Percentiles rank a stretch among this genome's conserved stretches.
Evolutionary conservation across 768 basidiomycete genomes (phyloP).

Genomic region (Lactarius pseudohatsudake): DNA sequence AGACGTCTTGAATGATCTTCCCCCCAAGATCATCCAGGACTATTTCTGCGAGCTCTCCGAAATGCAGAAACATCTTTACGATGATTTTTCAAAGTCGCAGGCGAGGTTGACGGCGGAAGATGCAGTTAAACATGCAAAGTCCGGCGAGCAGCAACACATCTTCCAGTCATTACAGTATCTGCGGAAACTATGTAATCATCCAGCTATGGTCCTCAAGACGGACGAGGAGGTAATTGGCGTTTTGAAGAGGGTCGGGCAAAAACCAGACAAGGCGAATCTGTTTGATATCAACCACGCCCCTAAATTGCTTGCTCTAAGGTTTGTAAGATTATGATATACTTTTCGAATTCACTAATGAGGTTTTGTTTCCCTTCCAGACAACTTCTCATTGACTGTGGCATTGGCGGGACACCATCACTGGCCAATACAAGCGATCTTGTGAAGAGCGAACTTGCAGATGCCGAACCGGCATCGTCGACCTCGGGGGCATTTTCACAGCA

Average conservation of each 20-base stretch:
- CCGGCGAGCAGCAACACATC: constrained; percentile 73
- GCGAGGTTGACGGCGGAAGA: constrained; percentile 64
- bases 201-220: constrained; percentile 82
- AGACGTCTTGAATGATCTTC: constrained; percentile 92
- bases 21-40: constrained; percentile 99
- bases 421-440: constrained; percentile 48
- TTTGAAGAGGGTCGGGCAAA: constrained; percentile 54
- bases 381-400: constrained; percentile 91
- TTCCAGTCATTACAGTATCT: constrained; percentile 98
- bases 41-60: constrained; percentile 98
- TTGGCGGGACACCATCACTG: constrained; percentile 53
- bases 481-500: constrained; percentile 80
- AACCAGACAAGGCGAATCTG: constrained; percentile 44
- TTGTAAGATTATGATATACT: constrained; percentile 32
- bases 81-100: constrained; percentile 84
- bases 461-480: constrained; percentile 45
- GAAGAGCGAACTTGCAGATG: constrained; percentile 69
- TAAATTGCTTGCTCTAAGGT: constrained; percentile 90
- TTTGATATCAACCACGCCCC: constrained; percentile 90
- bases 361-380: constrained; percentile 54
- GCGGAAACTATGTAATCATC: constrained; percentile 97
- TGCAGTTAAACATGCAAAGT: constrained; percentile 50
- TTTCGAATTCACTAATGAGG: constrained; percentile 3
- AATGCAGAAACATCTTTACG: constrained; percentile 90
- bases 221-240: constrained; percentile 56